These are phyloP conservation scores for Scenedesmus sp. DNA, from an alignment of 163 green algal genomes.

Conservation along the genomic window DNA sequence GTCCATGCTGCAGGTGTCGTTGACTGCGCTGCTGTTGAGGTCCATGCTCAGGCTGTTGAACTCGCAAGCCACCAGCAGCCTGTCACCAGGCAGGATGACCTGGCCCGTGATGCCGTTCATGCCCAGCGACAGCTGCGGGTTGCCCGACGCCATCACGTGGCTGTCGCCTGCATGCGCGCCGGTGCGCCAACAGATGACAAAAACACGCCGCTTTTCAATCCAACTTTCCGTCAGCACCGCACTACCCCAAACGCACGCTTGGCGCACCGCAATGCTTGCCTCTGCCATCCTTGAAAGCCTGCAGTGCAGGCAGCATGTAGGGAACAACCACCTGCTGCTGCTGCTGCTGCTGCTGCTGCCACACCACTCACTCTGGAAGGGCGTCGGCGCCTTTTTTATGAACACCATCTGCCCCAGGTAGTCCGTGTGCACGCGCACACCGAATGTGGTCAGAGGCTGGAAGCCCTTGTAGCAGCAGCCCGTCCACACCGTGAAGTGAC, in stretches of 20 bases:
- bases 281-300: no score
- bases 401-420: slow-evolving; percentile 76
- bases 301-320: background rate
- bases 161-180: slow-evolving; percentile 31
- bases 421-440: slow-evolving; percentile 91
- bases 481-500: slow-evolving; percentile 73
- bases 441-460: slow-evolving; percentile 83
- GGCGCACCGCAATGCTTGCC: no score
- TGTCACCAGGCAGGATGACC: slow-evolving; percentile 79
- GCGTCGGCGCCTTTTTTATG: slow-evolving; percentile 53
- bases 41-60: slow-evolving; percentile 78
- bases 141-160: slow-evolving; percentile 63
- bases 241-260: no score
- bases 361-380: background rate
- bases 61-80: slow-evolving; percentile 81
- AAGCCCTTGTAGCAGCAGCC: slow-evolving; percentile 87
- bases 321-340: background rate
- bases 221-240: background rate
- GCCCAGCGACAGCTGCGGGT: slow-evolving; percentile 87
- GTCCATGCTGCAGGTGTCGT: slow-evolving; percentile 95
- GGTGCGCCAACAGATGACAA: no score
- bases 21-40: slow-evolving; percentile 58
- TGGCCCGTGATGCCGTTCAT: slow-evolving; percentile 76
- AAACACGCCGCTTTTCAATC: no score
- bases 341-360: background rate